Conservation (phyloP, 2,329 filamentous ascomycete species). For the Orbilia brochopaga region DNA sequence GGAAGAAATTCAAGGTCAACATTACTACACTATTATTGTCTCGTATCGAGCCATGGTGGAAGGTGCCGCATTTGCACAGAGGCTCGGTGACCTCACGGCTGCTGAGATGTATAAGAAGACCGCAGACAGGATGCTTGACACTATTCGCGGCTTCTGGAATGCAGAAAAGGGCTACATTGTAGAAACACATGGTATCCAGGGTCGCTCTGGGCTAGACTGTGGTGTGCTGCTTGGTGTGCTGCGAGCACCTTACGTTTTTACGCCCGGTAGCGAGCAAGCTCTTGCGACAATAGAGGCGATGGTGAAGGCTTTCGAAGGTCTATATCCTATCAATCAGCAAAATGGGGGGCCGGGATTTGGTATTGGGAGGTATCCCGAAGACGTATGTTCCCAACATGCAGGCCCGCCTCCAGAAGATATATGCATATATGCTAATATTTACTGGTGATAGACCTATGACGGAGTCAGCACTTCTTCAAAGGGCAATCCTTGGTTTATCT, state of each 20-base stretch:
- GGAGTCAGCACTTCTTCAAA: slow-evolving; percentile 62
- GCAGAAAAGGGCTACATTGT: slow-evolving; percentile 66
- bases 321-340: slow-evolving; percentile 73
- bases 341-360: slow-evolving; percentile 66
- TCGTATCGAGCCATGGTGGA: slow-evolving; percentile 69
- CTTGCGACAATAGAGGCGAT: slow-evolving; percentile 78
- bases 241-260: slow-evolving; percentile 75
- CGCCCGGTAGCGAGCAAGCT: slow-evolving; percentile 73
- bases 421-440: slow-evolving; percentile 63
- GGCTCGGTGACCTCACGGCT: slow-evolving; percentile 67
- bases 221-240: slow-evolving; percentile 73
- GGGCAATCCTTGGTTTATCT: slow-evolving; percentile 79
- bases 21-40: slow-evolving; percentile 77
- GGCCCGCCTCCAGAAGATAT: slow-evolving; percentile 70
- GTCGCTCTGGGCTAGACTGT: slow-evolving; percentile 72
- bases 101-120: slow-evolving; percentile 63
- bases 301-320: slow-evolving; percentile 74
- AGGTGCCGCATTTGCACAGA: slow-evolving; percentile 70
- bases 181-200: slow-evolving; percentile 70
- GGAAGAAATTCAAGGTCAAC: slow-evolving; percentile 62
- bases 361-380: slow-evolving; percentile 73
- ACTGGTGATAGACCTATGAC: slow-evolving; percentile 74
- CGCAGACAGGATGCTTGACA: slow-evolving; percentile 74
- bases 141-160: slow-evolving; percentile 76
- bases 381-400: too few species aligned